These are phyloP conservation scores for Pittosporum tobira DNA, from an alignment of 129 eudicot genomes.

Conservation along the genomic window DNA sequence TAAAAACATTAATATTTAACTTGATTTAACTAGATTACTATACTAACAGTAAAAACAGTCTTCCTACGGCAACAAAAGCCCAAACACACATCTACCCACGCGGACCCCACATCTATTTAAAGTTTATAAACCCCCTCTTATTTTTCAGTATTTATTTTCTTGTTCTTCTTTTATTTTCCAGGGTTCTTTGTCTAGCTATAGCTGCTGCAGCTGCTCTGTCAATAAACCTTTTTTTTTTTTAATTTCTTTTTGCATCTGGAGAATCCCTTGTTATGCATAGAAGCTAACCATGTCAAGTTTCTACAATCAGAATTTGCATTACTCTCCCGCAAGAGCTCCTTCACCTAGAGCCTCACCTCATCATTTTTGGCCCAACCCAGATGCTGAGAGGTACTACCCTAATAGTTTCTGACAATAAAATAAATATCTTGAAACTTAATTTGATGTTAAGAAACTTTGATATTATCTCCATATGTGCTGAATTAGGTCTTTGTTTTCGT, in stretches of 20 bases:
- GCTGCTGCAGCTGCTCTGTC: constrained; percentile 9
- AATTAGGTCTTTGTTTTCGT: neutral
- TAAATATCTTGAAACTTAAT: constrained; percentile 7
- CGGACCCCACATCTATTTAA: constrained; percentile 32
- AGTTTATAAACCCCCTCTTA: constrained; percentile 27
- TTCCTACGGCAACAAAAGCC: constrained; percentile 12
- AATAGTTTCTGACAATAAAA: constrained; percentile 3
- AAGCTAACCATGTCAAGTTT: constrained; percentile 54
- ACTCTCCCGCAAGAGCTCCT: constrained; percentile 60
- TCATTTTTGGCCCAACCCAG: constrained; percentile 53
- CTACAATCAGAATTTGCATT: constrained; percentile 42
- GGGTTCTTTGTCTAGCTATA: constrained; percentile 18
- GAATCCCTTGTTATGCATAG: constrained; percentile 23
- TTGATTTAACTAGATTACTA: neutral
- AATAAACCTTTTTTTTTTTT: neutral
- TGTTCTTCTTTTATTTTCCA: constrained; percentile 5
- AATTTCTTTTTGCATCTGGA: neutral
- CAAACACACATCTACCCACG: constrained; percentile 18
- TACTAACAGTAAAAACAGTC: constrained; percentile 16
- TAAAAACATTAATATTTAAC: too few species aligned
- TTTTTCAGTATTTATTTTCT: constrained; percentile 9
- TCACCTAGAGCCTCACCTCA: too few species aligned
- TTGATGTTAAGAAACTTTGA: neutral
- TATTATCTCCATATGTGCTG: neutral
- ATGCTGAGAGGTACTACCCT: constrained; percentile 45